phyloP scores from a whole-genome alignment of 805 yeast genomes.

The Ogataea salicorniae region DNA sequence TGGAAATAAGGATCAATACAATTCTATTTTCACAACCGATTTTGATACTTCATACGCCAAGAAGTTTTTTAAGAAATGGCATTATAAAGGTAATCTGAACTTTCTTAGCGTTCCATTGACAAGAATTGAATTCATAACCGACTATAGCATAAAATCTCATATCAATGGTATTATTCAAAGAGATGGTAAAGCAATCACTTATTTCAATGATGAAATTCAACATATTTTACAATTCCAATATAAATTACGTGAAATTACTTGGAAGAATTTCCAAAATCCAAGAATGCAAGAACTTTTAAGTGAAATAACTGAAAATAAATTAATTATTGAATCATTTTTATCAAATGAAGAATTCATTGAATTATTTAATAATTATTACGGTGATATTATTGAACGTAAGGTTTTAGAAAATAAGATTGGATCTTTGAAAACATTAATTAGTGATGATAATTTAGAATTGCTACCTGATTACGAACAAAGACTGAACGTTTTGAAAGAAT shows the following conservation, averaged over 20 bases:
- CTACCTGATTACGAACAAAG: conserved; percentile 94
- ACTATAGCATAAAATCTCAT: conserved; percentile 30
- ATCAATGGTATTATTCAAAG: conserved; percentile 35
- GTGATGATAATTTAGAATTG: conserved; percentile 84
- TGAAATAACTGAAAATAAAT: conserved; percentile 32
- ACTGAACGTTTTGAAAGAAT: conserved; percentile 64
- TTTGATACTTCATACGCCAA: conserved; percentile 29
- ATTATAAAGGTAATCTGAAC: conserved; percentile 9
- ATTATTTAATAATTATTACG: conserved; percentile 15
- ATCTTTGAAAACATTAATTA: conserved; percentile 53
- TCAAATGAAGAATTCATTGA: conserved; percentile 21
- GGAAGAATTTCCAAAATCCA: conserved; percentile 32
- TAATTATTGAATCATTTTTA: conserved; percentile 20
- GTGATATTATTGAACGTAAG: conserved; percentile 39
- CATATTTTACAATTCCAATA: conserved; percentile 34
- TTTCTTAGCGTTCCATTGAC: conserved; percentile 36
- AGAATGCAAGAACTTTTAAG: conserved; percentile 32
- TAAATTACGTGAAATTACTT: conserved; percentile 40
- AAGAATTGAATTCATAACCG: conserved; percentile 40
- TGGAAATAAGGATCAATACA: conserved; percentile 9
- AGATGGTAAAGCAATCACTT: conserved; percentile 31
- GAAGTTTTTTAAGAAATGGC: conserved; percentile 33
- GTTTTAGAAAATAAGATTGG: conserved; percentile 46
- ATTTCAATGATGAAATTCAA: conserved; percentile 33
- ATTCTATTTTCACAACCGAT: conserved; percentile 17